A percentile compares a stretch with the other conserved stretches of the same genome.
Evolutionary conservation across 163 green algal species (phyloP).

Genomic region (Chlamydomonas reinhardtii): DNA sequence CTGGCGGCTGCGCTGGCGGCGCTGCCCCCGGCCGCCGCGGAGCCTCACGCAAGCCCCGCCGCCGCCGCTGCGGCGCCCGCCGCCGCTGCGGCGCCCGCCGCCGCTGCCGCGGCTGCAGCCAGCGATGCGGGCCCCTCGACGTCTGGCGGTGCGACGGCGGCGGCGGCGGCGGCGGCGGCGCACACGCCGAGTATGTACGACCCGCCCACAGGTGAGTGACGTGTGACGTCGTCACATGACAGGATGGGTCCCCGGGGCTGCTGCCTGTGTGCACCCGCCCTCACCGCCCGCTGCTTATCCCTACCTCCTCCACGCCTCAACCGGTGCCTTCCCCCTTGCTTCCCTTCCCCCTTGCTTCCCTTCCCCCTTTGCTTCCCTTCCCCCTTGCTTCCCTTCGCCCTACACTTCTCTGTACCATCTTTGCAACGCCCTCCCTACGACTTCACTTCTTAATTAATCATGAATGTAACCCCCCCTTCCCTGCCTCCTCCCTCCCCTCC

Average conservation of each 20-base stretch:
- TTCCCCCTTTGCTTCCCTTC: too few species aligned
- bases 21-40: neutral
- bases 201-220: constrained; percentile 29
- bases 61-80: neutral
- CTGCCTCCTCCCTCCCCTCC: neutral
- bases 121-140: neutral
- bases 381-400: too few species aligned
- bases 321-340: too few species aligned
- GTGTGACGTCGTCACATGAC: too few species aligned
- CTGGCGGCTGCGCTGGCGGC: constrained; percentile 18
- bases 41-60: neutral
- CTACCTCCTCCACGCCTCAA: too few species aligned
- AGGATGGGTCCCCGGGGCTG: too few species aligned
- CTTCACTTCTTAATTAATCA: too few species aligned
- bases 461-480: neutral
- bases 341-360: too few species aligned
- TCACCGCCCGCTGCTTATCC: too few species aligned
- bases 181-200: constrained; percentile 38
- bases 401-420: too few species aligned
- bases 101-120: neutral
- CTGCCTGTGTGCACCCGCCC: too few species aligned
- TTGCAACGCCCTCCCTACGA: too few species aligned
- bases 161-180: neutral
- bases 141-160: neutral
- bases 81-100: neutral